A percentile compares a stretch with the other conserved stretches of the same genome.
Conservation (phyloP, 2,329 filamentous ascomycete species). For the Cordyceps tenuipes region DNA sequence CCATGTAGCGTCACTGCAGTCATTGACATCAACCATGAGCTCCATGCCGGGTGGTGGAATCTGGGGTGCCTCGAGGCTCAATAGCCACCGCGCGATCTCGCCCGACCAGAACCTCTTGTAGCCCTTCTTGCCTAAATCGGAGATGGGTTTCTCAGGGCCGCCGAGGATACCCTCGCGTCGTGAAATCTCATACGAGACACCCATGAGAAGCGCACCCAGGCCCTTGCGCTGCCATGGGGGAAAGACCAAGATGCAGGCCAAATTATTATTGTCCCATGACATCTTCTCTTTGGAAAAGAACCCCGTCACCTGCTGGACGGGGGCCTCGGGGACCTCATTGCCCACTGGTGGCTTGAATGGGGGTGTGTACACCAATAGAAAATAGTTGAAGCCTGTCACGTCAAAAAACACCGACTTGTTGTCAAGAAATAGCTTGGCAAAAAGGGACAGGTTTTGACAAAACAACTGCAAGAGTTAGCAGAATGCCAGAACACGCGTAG, state of each 20-base stretch:
- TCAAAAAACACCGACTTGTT: conserved; percentile 99
- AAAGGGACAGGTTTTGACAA: conserved; percentile 90
- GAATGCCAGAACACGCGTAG: background rate
- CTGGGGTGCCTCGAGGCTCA: conserved; percentile 35
- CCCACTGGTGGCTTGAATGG: conserved; percentile 17
- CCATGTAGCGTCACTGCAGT: conserved; percentile 70
- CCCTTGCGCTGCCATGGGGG: conserved; percentile 92
- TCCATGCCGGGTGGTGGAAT: conserved; percentile 25
- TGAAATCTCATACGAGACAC: conserved; percentile 86
- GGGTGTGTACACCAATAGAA: conserved; percentile 71
- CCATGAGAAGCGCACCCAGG: conserved; percentile 82
- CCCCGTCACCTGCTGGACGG: conserved; percentile 56
- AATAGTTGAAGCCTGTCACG: conserved; percentile 89
- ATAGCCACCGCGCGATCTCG: conserved; percentile 66
- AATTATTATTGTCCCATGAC: conserved; percentile 97
- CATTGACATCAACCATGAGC: conserved; percentile 54
- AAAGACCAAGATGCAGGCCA: conserved; percentile 93
- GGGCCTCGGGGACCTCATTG: conserved; percentile 8
- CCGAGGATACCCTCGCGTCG: conserved; percentile 75
- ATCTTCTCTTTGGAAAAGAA: conserved; percentile 99
- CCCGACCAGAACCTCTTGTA: conserved; percentile 83
- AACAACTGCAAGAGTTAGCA: conserved; percentile 51
- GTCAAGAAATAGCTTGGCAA: conserved; percentile 94
- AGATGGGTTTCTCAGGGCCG: conserved; percentile 89
- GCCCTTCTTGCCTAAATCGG: conserved; percentile 71